phyloP scores from a whole-genome alignment of 1,139 yeast species.

The Zygoascus meyerae region DNA sequence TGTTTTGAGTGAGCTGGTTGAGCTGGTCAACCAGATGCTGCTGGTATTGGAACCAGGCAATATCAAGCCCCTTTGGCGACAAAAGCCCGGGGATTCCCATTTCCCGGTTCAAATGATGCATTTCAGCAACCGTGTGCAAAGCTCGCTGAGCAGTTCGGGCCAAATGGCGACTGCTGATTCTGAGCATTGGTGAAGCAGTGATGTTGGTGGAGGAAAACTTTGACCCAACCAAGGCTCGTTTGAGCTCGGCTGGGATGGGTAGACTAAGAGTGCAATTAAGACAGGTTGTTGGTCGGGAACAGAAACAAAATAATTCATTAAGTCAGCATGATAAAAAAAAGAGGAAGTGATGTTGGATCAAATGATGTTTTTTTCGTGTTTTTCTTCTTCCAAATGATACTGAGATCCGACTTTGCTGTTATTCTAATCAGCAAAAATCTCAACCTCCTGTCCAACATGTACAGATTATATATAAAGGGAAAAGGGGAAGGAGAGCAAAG shows the following conservation, averaged over 20 bases:
- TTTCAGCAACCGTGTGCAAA: slow-evolving; percentile 30
- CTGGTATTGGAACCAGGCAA: slow-evolving; percentile 83
- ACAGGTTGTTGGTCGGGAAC: too few species aligned
- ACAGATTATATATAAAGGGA: slow-evolving; percentile 3
- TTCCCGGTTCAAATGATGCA: slow-evolving; percentile 26
- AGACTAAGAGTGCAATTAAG: too few species aligned
- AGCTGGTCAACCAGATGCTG: slow-evolving; percentile 59
- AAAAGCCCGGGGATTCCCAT: slow-evolving; percentile 70
- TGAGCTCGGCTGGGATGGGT: too few species aligned
- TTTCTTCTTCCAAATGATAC: too few species aligned
- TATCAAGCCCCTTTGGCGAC: slow-evolving; percentile 59
- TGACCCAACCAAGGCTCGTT: background rate
- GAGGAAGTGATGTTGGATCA: background rate
- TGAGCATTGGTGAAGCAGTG: background rate
- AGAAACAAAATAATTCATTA: background rate
- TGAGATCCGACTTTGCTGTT: too few species aligned
- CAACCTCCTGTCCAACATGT: background rate
- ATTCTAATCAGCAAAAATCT: too few species aligned
- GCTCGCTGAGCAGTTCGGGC: slow-evolving; percentile 9
- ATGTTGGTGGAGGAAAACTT: background rate
- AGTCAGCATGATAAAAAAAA: background rate
- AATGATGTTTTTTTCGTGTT: too few species aligned
- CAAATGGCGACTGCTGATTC: background rate
- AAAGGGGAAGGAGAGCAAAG: background rate
- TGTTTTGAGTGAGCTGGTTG: slow-evolving; percentile 38